These are phyloP conservation scores for Hibiscus trionum DNA, from an alignment of 345 rosid species.

Conservation along the genomic window DNA sequence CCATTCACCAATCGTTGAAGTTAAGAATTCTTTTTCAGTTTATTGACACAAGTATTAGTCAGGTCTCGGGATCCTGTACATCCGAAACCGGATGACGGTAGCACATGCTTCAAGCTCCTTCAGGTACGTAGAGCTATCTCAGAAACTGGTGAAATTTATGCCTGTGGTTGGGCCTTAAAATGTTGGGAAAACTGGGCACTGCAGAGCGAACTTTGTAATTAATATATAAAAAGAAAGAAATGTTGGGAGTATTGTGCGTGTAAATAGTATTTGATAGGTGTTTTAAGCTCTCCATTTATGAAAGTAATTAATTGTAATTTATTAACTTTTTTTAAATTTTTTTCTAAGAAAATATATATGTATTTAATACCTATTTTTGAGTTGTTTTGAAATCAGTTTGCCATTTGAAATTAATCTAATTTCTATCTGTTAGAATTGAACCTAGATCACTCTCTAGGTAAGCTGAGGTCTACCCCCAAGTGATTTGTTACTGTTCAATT, in stretches of 20 bases:
- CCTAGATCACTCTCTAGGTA: too few species aligned
- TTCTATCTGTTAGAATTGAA: too few species aligned
- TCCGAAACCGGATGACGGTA: background rate
- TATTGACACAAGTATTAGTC: background rate
- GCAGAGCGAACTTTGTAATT: background rate
- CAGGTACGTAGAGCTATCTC: background rate
- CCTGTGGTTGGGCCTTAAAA: background rate
- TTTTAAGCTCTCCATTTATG: background rate
- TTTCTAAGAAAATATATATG: background rate
- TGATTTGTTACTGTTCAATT: too few species aligned
- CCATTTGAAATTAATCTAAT: background rate
- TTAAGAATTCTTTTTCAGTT: background rate
- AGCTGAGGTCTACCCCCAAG: too few species aligned
- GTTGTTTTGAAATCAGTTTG: background rate
- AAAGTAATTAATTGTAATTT: background rate
- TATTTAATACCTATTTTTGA: background rate
- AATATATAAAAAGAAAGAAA: too few species aligned
- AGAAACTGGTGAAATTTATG: background rate
- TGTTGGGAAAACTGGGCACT: background rate
- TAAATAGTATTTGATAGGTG: background rate
- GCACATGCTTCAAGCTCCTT: background rate
- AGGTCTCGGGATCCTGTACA: background rate
- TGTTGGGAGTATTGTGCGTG: background rate
- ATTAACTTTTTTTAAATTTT: too few species aligned
- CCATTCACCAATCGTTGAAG: background rate